Percentiles rank a stretch among this genome's conserved stretches.
These are phyloP conservation scores for Mitragyna speciosa DNA, from an alignment of 257 asterid genomes.

Conservation along the genomic window DNA sequence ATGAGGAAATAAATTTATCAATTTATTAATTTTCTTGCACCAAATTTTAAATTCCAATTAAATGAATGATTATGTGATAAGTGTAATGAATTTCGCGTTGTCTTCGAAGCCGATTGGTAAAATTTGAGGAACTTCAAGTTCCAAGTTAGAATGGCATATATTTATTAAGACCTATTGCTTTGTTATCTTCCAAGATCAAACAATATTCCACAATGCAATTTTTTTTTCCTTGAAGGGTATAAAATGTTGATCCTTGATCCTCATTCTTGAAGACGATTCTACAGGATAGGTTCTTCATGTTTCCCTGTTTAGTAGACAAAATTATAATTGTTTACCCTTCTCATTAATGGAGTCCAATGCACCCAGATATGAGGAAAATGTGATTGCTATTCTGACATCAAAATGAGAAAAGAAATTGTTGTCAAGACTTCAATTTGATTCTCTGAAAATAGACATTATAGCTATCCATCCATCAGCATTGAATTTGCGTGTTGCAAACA, in stretches of 20 bases:
- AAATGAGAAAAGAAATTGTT: no score
- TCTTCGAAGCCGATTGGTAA: neutral
- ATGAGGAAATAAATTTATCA: neutral
- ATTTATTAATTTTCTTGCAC: neutral
- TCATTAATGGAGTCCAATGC: no score
- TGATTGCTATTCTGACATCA: neutral
- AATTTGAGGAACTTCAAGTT: neutral
- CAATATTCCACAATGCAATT: no score
- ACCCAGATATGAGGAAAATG: no score
- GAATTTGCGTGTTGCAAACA: neutral
- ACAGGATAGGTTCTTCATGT: neutral
- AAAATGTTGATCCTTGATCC: neutral
- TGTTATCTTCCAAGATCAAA: neutral
- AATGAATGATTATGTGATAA: neutral
- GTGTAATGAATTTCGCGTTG: neutral
- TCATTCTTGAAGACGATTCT: neutral
- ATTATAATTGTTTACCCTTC: neutral
- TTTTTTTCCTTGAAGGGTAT: no score
- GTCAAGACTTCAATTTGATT: neutral
- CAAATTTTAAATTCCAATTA: neutral
- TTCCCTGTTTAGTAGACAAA: neutral
- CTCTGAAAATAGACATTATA: neutral
- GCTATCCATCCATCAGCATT: neutral
- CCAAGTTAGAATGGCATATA: neutral
- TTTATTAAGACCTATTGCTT: neutral